A percentile compares a stretch with the other conserved stretches of the same genome.
Evolutionary conservation across 768 basidiomycete genomes (phyloP).

Genomic region (Boletus huronensis): DNA sequence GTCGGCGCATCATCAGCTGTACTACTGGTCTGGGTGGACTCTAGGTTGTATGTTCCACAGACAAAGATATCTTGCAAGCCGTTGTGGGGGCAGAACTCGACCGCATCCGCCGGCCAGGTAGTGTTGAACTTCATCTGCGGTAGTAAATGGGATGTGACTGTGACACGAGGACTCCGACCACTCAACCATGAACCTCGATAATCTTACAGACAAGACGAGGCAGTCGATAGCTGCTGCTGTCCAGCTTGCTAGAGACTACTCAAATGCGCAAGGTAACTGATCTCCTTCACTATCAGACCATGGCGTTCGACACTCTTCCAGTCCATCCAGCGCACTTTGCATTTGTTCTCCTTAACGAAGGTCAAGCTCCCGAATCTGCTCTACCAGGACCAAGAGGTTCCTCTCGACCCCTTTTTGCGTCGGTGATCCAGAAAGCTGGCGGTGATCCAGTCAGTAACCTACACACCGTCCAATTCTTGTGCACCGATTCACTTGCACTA

Average conservation of each 20-base stretch:
- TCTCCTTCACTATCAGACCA: not conserved
- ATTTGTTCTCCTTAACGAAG: constrained; percentile 74
- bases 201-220: constrained; percentile 80
- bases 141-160: not conserved
- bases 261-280: constrained; percentile 68
- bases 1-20: not conserved
- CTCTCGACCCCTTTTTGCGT: constrained; percentile 65
- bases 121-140: constrained; percentile 52
- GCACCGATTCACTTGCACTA: constrained; percentile 24
- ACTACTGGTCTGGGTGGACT: constrained; percentile 27
- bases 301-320: constrained; percentile 26
- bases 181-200: constrained; percentile 51
- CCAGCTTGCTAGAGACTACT: constrained; percentile 80
- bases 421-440: constrained; percentile 78
- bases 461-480: not conserved
- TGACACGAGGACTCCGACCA: not conserved
- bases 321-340: constrained; percentile 85
- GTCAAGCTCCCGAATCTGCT: constrained; percentile 34
- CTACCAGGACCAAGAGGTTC: constrained; percentile 31
- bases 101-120: constrained; percentile 79
- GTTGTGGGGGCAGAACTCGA: constrained; percentile 85
- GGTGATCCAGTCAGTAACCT: constrained; percentile 66
- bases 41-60: constrained; percentile 90
- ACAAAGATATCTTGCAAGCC: constrained; percentile 62
- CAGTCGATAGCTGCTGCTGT: constrained; percentile 66